A percentile compares a stretch with the other conserved stretches of the same genome.
Conservation (phyloP, 2,329 filamentous ascomycete genomes). For the Cladophialophora carrionii region DNA sequence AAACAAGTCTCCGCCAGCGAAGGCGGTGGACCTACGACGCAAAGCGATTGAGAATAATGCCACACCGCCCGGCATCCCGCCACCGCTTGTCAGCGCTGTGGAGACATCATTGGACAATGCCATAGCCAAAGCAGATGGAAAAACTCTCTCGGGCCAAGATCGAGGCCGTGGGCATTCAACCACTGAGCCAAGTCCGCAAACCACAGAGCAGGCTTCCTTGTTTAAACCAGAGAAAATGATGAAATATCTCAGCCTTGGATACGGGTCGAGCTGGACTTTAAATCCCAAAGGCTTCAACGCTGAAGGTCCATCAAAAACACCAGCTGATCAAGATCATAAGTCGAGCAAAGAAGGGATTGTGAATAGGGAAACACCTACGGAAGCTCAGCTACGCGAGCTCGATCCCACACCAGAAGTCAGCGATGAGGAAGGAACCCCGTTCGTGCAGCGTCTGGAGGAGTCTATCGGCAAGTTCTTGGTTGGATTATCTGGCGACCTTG, state of each 20-base stretch:
- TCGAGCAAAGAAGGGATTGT: background rate
- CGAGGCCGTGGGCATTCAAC: conserved; percentile 28
- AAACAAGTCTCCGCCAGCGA: conserved; percentile 15
- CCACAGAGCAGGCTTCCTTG: conserved; percentile 39
- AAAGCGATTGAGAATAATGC: conserved; percentile 35
- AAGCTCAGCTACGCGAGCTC: conserved; percentile 28
- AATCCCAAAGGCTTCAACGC: conserved; percentile 40
- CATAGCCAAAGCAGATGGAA: conserved; percentile 26
- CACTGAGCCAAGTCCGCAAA: conserved; percentile 16
- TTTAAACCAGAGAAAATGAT: conserved; percentile 52
- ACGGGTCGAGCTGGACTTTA: conserved; percentile 54
- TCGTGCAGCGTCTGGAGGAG: conserved; percentile 37
- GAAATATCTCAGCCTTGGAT: conserved; percentile 56
- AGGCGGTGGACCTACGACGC: conserved; percentile 27
- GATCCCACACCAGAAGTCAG: conserved; percentile 37
- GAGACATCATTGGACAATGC: conserved; percentile 36
- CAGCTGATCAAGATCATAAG: conserved; percentile 4
- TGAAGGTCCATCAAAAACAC: conserved; percentile 6
- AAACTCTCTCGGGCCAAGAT: background rate
- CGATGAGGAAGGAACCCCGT: conserved; percentile 34
- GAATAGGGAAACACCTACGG: conserved; percentile 1
- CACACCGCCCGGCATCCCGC: conserved; percentile 49
- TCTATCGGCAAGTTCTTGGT: conserved; percentile 48
- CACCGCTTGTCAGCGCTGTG: conserved; percentile 46
- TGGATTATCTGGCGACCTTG: conserved; percentile 50